Evolutionary conservation across 2,329 filamentous ascomycete species (phyloP), one percentile per base, ranked within the genome.

Genomic region (Escovopsis weberi): DNA sequence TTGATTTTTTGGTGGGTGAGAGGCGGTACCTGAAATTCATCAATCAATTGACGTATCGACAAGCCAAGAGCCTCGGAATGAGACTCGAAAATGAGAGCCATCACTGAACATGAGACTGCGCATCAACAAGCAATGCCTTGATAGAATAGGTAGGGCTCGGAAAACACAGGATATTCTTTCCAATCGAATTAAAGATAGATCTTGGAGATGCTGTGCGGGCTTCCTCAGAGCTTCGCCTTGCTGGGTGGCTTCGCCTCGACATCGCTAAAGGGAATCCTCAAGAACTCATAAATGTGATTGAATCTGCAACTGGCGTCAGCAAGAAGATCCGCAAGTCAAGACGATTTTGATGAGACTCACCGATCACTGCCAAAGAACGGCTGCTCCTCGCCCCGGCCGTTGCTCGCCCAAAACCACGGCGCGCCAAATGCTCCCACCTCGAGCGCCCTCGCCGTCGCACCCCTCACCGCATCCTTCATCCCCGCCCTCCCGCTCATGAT

Each of bases 281-380:
- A 57, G 54, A 75, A 81, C 45, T 72, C 65, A 61, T 80, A 87
- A 50, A 88, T 71, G 51, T 74, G 82, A 50, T 78, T 72, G 57
- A 79, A 84, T 44, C 80, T 78, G 38, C 26, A 18, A 36, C 30
- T 8, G 6, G 26, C 26, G 26, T 47, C 30, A 48, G 38, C 28
- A 9, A 9, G 11, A 32, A 6, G 4, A 32, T 11, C n/a, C 15
- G 10, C n/a, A 12, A 26, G 19, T 1, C 38, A 37, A 40, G 26
- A 33, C 4, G 8, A 36, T 36, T 12, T 15, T 2, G 15, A 15
- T 15, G 15, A 15, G 15, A 9, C n/a, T 9, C 43, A 63, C 74
- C 76, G 65, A 61, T 88, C 83, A 60, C 81, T 86, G 3, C 83
- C 83, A 59, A 88, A 88, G 56, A 87, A 85, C 0, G 79, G 74